These are phyloP conservation scores for Lachnellula cervina DNA, from an alignment of 2,329 filamentous ascomycete genomes.

Conservation along the genomic window DNA sequence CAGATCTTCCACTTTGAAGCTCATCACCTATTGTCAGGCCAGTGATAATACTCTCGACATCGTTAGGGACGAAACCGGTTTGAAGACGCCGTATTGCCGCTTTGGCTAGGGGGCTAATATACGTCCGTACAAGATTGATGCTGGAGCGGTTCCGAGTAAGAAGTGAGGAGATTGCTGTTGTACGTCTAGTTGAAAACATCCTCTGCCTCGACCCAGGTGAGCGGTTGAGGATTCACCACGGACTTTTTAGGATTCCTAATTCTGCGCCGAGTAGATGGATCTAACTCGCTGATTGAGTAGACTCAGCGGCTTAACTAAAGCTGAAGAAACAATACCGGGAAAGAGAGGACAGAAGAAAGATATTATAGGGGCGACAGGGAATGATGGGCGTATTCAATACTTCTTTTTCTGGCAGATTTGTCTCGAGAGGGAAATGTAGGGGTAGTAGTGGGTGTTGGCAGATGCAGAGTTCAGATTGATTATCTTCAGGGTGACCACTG, in stretches of 20 bases:
- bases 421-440: neutral
- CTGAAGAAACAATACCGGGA: neutral
- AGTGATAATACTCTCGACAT: neutral
- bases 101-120: neutral
- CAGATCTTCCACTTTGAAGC: neutral
- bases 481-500: neutral
- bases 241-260: no score
- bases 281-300: neutral
- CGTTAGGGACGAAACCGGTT: neutral
- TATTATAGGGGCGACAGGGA: neutral
- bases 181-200: no score
- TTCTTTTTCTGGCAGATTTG: neutral
- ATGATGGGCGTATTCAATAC: neutral
- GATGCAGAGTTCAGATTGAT: neutral
- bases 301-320: neutral
- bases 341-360: neutral
- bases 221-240: no score
- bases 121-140: neutral
- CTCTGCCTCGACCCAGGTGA: no score
- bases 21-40: neutral
- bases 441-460: neutral
- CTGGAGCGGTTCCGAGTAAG: no score
- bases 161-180: no score
- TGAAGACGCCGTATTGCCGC: neutral
- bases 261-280: no score